A percentile compares a stretch with the other conserved stretches of the same genome.
These are phyloP conservation scores for Trichothecium sympodiale DNA, from an alignment of 2,329 filamentous ascomycete species.

Conservation along the genomic window DNA sequence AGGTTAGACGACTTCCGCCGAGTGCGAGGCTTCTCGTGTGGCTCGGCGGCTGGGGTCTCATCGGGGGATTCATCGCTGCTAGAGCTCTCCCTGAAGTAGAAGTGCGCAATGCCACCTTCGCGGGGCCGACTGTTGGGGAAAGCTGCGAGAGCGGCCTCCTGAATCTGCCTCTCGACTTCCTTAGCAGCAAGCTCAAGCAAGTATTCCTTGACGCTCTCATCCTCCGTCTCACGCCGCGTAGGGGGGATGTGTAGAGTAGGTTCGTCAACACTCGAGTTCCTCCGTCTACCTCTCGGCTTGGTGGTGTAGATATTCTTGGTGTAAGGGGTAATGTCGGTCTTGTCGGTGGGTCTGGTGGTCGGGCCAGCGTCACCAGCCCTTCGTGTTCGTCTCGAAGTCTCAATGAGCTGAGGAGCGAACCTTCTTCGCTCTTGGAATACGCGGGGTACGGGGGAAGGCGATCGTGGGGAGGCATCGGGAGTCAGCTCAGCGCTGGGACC, in stretches of 20 bases:
- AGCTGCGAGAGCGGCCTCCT: constrained; percentile 64
- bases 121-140: constrained; percentile 63
- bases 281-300: constrained; percentile 26
- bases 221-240: constrained; percentile 55
- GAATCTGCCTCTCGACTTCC: constrained; percentile 68
- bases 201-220: constrained; percentile 66
- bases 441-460: constrained; percentile 30
- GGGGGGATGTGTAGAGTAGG: constrained; percentile 22
- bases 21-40: constrained; percentile 21
- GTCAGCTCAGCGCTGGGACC: constrained; percentile 48
- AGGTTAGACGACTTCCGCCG: constrained; percentile 52
- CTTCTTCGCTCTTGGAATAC: constrained; percentile 30
- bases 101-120: constrained; percentile 62
- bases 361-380: constrained; percentile 53
- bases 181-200: constrained; percentile 69
- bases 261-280: constrained; percentile 16
- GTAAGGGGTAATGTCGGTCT: constrained; percentile 60
- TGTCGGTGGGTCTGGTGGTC: constrained; percentile 53
- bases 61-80: constrained; percentile 38
- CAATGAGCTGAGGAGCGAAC: constrained; percentile 73
- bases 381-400: constrained; percentile 63
- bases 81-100: constrained; percentile 54
- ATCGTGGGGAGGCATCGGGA: constrained; percentile 40
- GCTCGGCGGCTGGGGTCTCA: background rate
- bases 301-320: constrained; percentile 49